These are phyloP conservation scores for Heliamphora exappendiculata DNA, from an alignment of 148 eudicot species.

Conservation along the genomic window DNA sequence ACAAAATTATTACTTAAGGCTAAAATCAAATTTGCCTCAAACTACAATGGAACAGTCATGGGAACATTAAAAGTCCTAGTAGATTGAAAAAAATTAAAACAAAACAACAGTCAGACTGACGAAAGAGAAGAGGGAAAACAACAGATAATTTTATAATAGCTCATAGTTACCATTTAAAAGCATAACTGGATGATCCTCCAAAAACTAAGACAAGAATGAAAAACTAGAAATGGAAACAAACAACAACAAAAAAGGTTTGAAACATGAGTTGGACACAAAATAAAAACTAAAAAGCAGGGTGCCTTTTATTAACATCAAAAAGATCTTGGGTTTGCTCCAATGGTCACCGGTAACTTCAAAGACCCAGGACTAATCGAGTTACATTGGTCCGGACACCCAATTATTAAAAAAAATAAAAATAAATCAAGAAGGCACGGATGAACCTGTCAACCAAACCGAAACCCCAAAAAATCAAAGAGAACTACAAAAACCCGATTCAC, in stretches of 20 bases:
- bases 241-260: neutral
- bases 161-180: neutral
- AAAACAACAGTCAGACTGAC: neutral
- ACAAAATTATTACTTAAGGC: neutral
- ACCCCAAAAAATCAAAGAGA: slow-evolving; percentile 9
- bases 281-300: neutral
- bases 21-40: neutral
- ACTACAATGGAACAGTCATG: neutral
- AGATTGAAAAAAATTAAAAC: neutral
- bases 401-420: too few relatives aligned
- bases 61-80: neutral
- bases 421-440: neutral
- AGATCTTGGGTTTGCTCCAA: too few relatives aligned
- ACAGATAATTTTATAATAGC: too few relatives aligned
- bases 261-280: neutral
- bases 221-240: neutral
- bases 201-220: too few relatives aligned
- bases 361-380: too few relatives aligned
- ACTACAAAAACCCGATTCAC: slow-evolving; percentile 6
- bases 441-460: neutral
- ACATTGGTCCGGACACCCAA: too few relatives aligned
- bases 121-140: neutral
- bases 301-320: neutral
- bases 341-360: too few relatives aligned
- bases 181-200: neutral